These are phyloP conservation scores for Creolimax fragrantissima DNA, from an alignment of 78 protist species.

Conservation along the genomic window DNA sequence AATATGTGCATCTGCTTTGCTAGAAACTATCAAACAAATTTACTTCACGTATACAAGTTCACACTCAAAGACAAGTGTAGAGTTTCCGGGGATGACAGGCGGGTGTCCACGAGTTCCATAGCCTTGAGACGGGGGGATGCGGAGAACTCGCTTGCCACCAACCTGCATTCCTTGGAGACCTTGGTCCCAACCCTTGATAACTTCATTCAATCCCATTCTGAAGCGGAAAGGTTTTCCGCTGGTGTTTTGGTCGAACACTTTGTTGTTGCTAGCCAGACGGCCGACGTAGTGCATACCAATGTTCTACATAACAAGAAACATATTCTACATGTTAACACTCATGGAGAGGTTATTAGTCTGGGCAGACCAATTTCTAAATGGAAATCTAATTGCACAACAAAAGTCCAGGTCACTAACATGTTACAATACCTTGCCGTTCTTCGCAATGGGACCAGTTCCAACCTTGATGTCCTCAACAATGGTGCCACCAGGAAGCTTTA, in stretches of 20 bases:
- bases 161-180: slow-evolving; percentile 33
- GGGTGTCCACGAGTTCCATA: slow-evolving; percentile 16
- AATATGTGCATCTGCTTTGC: too few species aligned
- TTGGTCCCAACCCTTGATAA: slow-evolving; percentile 33
- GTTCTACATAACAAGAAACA: not conserved
- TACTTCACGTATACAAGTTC: not conserved
- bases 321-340: not conserved
- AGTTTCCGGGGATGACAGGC: slow-evolving; percentile 15
- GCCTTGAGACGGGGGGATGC: slow-evolving; percentile 2
- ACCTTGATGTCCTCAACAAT: not conserved
- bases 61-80: slow-evolving; percentile 7
- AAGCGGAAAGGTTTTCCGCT: slow-evolving; percentile 18
- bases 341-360: not conserved
- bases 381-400: too few species aligned
- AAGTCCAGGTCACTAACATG: too few species aligned
- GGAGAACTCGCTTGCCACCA: slow-evolving; percentile 23
- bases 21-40: too few species aligned
- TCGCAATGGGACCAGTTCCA: not conserved
- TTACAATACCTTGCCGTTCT: slow-evolving; percentile 8
- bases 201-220: not conserved
- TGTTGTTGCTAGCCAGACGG: slow-evolving; percentile 13
- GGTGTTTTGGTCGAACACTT: not conserved
- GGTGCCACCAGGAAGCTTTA: not conserved
- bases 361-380: too few species aligned
- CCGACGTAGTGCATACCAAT: slow-evolving; percentile 20